These are phyloP conservation scores for Eimeria brunetti DNA, from an alignment of 169 alveolate genomes.

Conservation along the genomic window DNA sequence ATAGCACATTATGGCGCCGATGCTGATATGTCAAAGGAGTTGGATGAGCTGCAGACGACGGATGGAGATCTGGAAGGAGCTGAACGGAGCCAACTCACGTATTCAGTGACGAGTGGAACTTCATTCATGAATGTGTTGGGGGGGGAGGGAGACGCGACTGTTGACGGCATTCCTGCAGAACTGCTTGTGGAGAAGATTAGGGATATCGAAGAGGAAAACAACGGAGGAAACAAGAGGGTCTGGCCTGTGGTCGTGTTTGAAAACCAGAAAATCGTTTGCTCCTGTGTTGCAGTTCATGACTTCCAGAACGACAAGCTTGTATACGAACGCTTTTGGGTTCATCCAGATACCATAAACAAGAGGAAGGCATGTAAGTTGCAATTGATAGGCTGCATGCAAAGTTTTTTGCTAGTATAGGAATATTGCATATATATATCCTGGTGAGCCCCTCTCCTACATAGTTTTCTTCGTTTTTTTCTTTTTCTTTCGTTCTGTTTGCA, in stretches of 20 bases:
- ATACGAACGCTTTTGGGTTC: neutral
- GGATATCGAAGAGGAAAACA: neutral
- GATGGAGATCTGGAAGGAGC: neutral
- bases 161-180: neutral
- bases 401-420: neutral
- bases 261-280: neutral
- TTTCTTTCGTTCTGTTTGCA: neutral
- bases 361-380: neutral
- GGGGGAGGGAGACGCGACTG: neutral
- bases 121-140: neutral
- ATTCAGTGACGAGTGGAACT: neutral
- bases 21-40: too few relatives aligned
- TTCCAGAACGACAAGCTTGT: neutral
- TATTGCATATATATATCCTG: neutral
- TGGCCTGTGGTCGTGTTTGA: conserved; percentile 10
- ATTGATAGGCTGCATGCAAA: neutral
- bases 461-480: neutral
- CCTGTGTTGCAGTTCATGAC: neutral
- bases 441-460: neutral
- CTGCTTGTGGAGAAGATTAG: neutral
- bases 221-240: neutral
- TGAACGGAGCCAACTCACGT: neutral
- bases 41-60: too few relatives aligned
- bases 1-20: too few relatives aligned
- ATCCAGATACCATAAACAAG: neutral